Percentiles rank a stretch among this genome's conserved stretches.
Evolutionary conservation across 2,329 filamentous ascomycete genomes (phyloP).

Genomic region (Botryotinia calthae): DNA sequence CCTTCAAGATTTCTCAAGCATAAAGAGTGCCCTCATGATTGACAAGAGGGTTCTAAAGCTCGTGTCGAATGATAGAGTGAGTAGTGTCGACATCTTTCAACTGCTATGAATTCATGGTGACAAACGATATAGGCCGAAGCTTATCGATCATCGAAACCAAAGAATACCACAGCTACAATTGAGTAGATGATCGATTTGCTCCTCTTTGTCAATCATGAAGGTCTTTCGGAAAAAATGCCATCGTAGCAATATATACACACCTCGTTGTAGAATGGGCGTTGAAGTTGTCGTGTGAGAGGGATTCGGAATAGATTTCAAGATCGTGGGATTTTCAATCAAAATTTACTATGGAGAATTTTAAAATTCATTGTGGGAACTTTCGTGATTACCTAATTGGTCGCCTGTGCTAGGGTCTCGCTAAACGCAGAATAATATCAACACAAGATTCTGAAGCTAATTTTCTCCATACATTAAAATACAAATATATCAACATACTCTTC

Average conservation of each 20-base stretch:
- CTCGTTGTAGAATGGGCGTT: constrained; percentile 28
- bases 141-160: neutral
- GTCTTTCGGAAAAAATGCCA: constrained; percentile 24
- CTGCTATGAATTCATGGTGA: constrained; percentile 24
- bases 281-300: constrained; percentile 1
- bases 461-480: constrained; percentile 22
- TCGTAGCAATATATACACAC: constrained; percentile 35
- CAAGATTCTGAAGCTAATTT: constrained; percentile 21
- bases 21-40: constrained; percentile 65
- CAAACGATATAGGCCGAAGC: neutral
- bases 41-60: constrained; percentile 66
- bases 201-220: constrained; percentile 42
- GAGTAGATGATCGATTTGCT: constrained; percentile 53
- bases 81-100: constrained; percentile 53
- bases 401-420: constrained; percentile 18
- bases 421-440: constrained; percentile 15
- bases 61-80: constrained; percentile 61
- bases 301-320: neutral
- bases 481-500: constrained; percentile 32
- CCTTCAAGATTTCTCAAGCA: constrained; percentile 59
- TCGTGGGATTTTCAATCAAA: neutral
- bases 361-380: constrained; percentile 21
- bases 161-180: constrained; percentile 23
- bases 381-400: constrained; percentile 18
- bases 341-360: constrained; percentile 10